Conservation (phyloP, 2,329 filamentous ascomycete genomes). For the Chaetomium strumarium region DNA sequence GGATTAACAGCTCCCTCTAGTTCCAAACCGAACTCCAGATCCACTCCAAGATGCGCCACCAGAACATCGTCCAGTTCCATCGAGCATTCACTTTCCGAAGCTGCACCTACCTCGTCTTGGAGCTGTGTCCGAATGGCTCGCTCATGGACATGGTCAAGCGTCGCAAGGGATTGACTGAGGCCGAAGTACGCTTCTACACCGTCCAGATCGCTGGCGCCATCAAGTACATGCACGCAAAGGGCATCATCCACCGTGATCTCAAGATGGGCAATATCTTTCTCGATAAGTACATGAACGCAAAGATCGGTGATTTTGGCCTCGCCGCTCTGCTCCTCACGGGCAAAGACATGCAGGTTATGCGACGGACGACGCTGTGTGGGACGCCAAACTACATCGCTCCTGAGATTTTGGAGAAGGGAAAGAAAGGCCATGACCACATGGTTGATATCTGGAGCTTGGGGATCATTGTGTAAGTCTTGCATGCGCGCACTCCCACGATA, state of each 20-base stretch:
- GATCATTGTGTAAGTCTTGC: constrained; percentile 72
- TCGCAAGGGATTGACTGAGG: constrained; percentile 82
- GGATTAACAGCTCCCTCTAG: constrained; percentile 32
- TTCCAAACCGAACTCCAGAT: constrained; percentile 87
- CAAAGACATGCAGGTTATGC: constrained; percentile 76
- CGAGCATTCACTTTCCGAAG: constrained; percentile 85
- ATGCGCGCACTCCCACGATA: too few relatives aligned
- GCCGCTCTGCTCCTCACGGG: constrained; percentile 88
- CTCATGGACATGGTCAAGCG: constrained; percentile 97
- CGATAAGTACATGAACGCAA: constrained; percentile 92
- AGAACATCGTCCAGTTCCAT: constrained; percentile 92
- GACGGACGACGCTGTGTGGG: constrained; percentile 89
- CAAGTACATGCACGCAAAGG: constrained; percentile 94
- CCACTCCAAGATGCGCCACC: constrained; percentile 94
- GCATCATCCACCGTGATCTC: constrained; percentile 92
- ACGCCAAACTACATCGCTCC: constrained; percentile 98
- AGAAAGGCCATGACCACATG: constrained; percentile 93
- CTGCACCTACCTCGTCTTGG: constrained; percentile 88
- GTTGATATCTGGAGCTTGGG: constrained; percentile 98
- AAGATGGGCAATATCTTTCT: constrained; percentile 99
- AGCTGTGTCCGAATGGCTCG: constrained; percentile 91
- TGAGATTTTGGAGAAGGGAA: constrained; percentile 90
- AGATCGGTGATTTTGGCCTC: constrained; percentile 94
- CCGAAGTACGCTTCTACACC: constrained; percentile 88
- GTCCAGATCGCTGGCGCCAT: constrained; percentile 94